Conservation (phyloP, 345 rosid genomes). For the Corymbia maculata region DNA sequence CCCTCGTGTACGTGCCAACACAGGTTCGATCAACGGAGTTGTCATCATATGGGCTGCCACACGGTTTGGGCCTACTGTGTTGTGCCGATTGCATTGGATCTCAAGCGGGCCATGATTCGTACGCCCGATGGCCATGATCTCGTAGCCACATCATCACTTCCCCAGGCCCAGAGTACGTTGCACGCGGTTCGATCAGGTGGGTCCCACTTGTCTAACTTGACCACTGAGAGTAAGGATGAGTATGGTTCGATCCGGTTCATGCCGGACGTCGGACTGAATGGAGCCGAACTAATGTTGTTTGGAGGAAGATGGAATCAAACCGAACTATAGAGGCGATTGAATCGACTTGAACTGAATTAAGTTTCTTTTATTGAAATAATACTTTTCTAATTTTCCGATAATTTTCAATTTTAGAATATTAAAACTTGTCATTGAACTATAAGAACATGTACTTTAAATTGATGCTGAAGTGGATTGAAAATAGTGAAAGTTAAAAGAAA, state of each 20-base stretch:
- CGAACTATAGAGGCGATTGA: neutral
- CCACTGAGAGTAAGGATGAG: neutral
- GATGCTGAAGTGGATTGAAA: neutral
- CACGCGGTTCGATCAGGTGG: neutral
- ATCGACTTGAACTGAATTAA: neutral
- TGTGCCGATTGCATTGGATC: neutral
- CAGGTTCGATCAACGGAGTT: neutral
- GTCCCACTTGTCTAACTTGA: neutral
- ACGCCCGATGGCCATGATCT: neutral
- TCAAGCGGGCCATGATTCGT: neutral
- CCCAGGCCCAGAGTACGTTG: neutral
- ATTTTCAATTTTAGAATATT: neutral
- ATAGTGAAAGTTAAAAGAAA: neutral
- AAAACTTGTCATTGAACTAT: neutral
- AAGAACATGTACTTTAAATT: neutral
- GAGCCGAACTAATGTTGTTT: neutral
- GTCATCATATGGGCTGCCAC: neutral
- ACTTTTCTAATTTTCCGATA: neutral
- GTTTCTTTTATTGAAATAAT: neutral
- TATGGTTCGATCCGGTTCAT: rapidly evolving
- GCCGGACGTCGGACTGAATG: neutral
- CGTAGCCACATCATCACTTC: neutral
- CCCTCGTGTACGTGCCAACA: neutral
- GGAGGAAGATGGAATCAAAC: neutral
- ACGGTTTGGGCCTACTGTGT: neutral